Evolutionary conservation across 257 asterid genomes (phyloP), one percentile per base, ranked within the genome.

Genomic region (Craterostigma plantagineum): DNA sequence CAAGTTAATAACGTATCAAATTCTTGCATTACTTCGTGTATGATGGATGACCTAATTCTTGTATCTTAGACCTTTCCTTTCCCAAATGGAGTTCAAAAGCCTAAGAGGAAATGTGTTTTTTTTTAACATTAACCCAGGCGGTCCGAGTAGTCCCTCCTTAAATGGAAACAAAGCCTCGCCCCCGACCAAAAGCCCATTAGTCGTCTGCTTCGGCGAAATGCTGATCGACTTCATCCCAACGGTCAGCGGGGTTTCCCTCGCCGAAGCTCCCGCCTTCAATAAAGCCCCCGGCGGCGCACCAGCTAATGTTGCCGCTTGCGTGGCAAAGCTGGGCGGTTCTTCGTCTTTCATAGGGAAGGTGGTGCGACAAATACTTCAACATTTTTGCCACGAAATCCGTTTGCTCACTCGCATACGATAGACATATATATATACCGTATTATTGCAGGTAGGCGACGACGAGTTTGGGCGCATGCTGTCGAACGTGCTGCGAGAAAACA

Each of bases 161-260:
- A 23, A 23, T 6, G 30, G 30, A 23, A 23, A 23, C 6, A 23
- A 23, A 23, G 4, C 30, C 2, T 23, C 30, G 30, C 4, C 30
- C 6, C 30, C 30, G 6, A n/a, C n/a, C n/a, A 23, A 23, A 6
- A 23, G 30, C 30, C 30, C 30, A 23, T 23, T 45, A 27, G 49
- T 45, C 10, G 16, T 45, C 33, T 45, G 35, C 34, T 48, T 48
- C 13, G 53, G 53, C 7, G 42, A 48, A 36, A 7, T 34, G 34
- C 16, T 48, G 53, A 48, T 48, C 12, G 53, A 48, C 34, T 48
- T 48, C n/a, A 42, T 48, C 42, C 43, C 53, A 9, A 48, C 42
- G 3, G 43, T 34, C 6, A 16, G 15, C 13, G 42, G 53, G 15
- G 43, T 48, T 11, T 48, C 53, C 2, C 8, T 34, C n/a, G 43